Conservation (phyloP, 257 asterid genomes). For the Buddleja alternifolia region DNA sequence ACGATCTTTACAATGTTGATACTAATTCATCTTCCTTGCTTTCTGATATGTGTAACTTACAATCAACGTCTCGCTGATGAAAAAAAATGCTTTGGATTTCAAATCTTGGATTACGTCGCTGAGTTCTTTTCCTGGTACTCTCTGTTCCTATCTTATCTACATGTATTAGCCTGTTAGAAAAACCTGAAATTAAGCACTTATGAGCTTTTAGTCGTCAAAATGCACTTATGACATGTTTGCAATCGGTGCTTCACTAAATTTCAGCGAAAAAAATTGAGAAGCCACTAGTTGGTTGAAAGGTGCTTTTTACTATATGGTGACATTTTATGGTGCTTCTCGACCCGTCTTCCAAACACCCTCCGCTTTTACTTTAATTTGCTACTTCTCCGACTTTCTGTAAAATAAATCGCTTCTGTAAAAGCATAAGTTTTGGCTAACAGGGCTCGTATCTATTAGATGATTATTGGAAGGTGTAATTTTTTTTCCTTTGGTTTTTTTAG, state of each 20-base stretch:
- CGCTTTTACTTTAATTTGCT: too few species aligned
- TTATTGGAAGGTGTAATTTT: background rate
- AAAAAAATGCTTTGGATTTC: slow-evolving; percentile 5
- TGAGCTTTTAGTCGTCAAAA: too few species aligned
- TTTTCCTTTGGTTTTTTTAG: background rate
- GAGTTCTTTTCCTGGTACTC: slow-evolving; percentile 21
- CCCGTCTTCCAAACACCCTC: too few species aligned
- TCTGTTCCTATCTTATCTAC: background rate
- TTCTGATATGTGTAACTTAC: slow-evolving; percentile 15
- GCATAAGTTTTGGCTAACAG: too few species aligned
- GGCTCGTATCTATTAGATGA: background rate
- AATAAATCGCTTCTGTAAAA: too few species aligned
- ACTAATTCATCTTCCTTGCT: slow-evolving; percentile 6
- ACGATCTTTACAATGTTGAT: slow-evolving; percentile 36
- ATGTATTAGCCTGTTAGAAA: slow-evolving; percentile 8
- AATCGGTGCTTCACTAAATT: too few species aligned
- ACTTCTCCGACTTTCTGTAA: too few species aligned
- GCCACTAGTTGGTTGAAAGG: too few species aligned
- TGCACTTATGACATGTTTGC: too few species aligned
- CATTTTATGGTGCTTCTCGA: background rate
- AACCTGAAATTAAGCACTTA: too few species aligned
- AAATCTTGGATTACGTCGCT: slow-evolving; percentile 13
- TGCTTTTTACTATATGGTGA: too few species aligned
- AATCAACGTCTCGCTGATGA: slow-evolving; percentile 8
- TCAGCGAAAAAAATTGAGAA: too few species aligned